Evolutionary conservation across 495 filamentous ascomycete genomes (phyloP).

Genomic region (Annulohypoxylon nitens): DNA sequence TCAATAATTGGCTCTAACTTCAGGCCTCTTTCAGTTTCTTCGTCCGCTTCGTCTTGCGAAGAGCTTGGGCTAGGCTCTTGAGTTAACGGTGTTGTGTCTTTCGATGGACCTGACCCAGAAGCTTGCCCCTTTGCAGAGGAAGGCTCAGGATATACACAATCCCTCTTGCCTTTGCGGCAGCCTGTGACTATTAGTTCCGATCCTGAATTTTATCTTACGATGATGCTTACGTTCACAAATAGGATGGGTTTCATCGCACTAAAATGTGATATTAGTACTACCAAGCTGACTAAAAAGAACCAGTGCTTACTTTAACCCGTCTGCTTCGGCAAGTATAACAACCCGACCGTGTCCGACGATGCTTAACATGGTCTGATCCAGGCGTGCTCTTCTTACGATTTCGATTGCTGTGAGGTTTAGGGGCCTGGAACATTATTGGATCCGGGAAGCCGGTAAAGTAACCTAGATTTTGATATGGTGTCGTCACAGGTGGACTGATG

Average conservation of each 20-base stretch:
- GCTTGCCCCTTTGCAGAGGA: conserved; percentile 62
- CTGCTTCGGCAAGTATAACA: conserved; percentile 94
- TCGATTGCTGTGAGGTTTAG: conserved; percentile 63
- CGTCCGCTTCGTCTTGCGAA: conserved; percentile 66
- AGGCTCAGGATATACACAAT: conserved; percentile 84
- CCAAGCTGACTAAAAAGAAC: conserved; percentile 7
- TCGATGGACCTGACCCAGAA: conserved; percentile 57
- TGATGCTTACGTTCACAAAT: conserved; percentile 80
- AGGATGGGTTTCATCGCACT: conserved; percentile 90
- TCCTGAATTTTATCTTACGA: neutral
- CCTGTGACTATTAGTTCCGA: conserved; percentile 60
- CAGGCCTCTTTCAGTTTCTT: conserved; percentile 63
- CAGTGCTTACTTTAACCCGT: conserved; percentile 82
- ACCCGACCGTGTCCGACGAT: conserved; percentile 91
- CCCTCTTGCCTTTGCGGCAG: conserved; percentile 86
- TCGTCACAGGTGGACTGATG: conserved; percentile 51
- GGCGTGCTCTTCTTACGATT: conserved; percentile 69
- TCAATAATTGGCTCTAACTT: conserved; percentile 74
- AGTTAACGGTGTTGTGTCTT: conserved; percentile 64
- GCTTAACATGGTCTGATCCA: conserved; percentile 85
- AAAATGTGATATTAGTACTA: conserved; percentile 35
- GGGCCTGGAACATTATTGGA: conserved; percentile 62
- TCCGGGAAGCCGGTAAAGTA: conserved; percentile 63
- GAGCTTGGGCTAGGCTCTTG: conserved; percentile 64
- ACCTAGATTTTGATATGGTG: conserved; percentile 59